These are phyloP conservation scores for Brachypodium distachyon DNA, from an alignment of 202 grass and related monocot genomes.

Conservation along the genomic window DNA sequence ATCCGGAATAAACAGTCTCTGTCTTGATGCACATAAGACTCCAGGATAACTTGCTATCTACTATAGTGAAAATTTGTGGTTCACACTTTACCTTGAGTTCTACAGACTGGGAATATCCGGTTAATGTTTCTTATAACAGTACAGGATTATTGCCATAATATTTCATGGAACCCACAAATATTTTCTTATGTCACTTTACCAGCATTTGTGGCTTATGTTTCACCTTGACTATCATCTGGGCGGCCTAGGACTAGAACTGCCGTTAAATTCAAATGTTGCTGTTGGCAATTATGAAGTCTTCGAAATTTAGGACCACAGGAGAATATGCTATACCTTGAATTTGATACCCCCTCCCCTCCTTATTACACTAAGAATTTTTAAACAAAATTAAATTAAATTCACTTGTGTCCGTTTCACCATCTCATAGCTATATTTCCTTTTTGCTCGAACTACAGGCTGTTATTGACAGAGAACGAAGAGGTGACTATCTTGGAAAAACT, in stretches of 20 bases:
- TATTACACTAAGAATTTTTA: neutral
- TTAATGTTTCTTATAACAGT: neutral
- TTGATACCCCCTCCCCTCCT: neutral
- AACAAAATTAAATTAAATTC: neutral
- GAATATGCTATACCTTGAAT: slow-evolving; percentile 9
- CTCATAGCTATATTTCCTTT: neutral
- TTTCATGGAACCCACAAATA: slow-evolving; percentile 9
- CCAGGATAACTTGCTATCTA: neutral
- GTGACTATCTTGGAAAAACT: slow-evolving; percentile 92
- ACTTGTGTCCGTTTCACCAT: neutral
- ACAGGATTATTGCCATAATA: slow-evolving; percentile 12
- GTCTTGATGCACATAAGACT: neutral
- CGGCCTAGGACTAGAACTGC: neutral
- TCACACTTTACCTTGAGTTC: slow-evolving; percentile 8
- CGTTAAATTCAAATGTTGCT: neutral
- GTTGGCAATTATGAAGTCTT: neutral
- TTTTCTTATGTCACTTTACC: slow-evolving; percentile 14
- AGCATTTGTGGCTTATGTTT: slow-evolving; percentile 27
- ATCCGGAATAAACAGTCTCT: slow-evolving; percentile 15
- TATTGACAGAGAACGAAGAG: slow-evolving; percentile 82
- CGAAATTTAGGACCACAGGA: neutral
- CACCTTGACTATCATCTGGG: slow-evolving; percentile 11
- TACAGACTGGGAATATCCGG: slow-evolving; percentile 15
- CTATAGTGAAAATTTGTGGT: slow-evolving; percentile 15
- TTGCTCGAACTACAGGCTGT: slow-evolving; percentile 40